Percentiles rank a stretch among this genome's conserved stretches.
Conservation (phyloP, 2,329 filamentous ascomycete genomes). For the Hypocreales sp. region DNA sequence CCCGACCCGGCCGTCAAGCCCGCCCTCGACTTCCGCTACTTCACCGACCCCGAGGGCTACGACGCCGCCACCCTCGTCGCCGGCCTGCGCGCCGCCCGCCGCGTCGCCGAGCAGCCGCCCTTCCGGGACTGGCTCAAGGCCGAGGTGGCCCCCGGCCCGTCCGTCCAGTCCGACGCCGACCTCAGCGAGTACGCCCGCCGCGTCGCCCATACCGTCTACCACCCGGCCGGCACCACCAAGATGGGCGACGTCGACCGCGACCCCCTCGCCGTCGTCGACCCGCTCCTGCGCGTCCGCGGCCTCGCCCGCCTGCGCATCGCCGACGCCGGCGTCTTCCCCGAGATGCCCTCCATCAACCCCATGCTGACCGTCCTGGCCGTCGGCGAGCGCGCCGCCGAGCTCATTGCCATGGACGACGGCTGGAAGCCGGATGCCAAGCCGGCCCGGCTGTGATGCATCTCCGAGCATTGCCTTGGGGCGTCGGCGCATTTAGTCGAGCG, state of each 20-base stretch:
- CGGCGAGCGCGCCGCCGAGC: constrained; percentile 70
- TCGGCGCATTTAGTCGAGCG: too few relatives aligned
- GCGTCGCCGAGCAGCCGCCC: constrained; percentile 57
- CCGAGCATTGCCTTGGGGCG: too few relatives aligned
- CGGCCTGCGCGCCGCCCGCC: constrained; percentile 62
- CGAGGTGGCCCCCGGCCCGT: constrained; percentile 65
- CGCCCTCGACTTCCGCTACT: constrained; percentile 77
- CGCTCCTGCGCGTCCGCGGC: constrained; percentile 54
- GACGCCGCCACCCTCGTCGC: constrained; percentile 69
- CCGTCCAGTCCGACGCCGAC: constrained; percentile 61
- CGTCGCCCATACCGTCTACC: constrained; percentile 79
- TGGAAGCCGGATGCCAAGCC: constrained; percentile 18
- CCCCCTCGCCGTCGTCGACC: constrained; percentile 64
- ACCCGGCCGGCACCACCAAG: constrained; percentile 78
- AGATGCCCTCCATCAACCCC: constrained; percentile 75
- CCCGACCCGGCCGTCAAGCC: constrained; percentile 64
- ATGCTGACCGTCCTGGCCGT: constrained; percentile 81
- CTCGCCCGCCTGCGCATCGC: constrained; percentile 63
- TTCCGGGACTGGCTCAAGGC: constrained; percentile 74
- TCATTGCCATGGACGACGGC: constrained; percentile 56
- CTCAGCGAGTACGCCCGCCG: constrained; percentile 68
- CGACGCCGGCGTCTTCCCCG: constrained; percentile 78
- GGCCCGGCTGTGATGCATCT: constrained; percentile 13
- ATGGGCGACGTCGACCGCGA: constrained; percentile 65
- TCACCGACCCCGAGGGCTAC: constrained; percentile 74